These are phyloP conservation scores for Neocallimastix lanati DNA, from an alignment of 192 early-diverging fungal species.

Conservation along the genomic window DNA sequence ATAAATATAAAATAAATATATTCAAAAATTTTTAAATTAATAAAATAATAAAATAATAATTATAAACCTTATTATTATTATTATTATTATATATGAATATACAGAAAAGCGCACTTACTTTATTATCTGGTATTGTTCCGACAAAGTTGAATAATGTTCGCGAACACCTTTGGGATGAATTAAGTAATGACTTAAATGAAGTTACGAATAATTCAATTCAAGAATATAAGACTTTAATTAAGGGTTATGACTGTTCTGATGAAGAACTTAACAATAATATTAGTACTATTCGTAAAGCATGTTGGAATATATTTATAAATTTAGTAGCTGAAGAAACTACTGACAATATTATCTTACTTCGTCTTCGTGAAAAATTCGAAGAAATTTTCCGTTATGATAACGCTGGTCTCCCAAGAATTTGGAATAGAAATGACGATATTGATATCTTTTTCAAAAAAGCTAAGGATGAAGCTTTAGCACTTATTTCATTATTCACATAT, in stretches of 20 bases:
- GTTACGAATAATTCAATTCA: not conserved
- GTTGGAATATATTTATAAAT: constrained; percentile 57
- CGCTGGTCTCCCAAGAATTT: constrained; percentile 76
- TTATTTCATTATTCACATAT: constrained; percentile 55
- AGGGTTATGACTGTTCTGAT: not conserved
- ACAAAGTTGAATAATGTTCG: not conserved
- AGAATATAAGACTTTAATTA: constrained; percentile 25
- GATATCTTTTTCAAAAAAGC: constrained; percentile 65
- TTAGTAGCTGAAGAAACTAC: constrained; percentile 61
- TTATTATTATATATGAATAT: too few species aligned
- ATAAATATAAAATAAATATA: too few species aligned
- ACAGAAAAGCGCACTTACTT: not conserved
- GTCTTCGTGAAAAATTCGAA: constrained; percentile 57
- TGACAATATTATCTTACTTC: constrained; percentile 65
- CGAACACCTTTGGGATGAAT: not conserved
- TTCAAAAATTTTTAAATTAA: too few species aligned
- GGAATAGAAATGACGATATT: constrained; percentile 89
- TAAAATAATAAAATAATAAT: too few species aligned
- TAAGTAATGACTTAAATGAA: not conserved
- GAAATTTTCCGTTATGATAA: constrained; percentile 88
- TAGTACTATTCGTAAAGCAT: constrained; percentile 9
- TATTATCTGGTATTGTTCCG: not conserved
- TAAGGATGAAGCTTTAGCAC: constrained; percentile 36
- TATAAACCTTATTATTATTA: too few species aligned
- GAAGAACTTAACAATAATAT: not conserved